Percentiles rank a stretch among this genome's conserved stretches.
Evolutionary conservation across 2,329 filamentous ascomycete genomes (phyloP).

Genomic region (Aspergillus pseudoglaucus): DNA sequence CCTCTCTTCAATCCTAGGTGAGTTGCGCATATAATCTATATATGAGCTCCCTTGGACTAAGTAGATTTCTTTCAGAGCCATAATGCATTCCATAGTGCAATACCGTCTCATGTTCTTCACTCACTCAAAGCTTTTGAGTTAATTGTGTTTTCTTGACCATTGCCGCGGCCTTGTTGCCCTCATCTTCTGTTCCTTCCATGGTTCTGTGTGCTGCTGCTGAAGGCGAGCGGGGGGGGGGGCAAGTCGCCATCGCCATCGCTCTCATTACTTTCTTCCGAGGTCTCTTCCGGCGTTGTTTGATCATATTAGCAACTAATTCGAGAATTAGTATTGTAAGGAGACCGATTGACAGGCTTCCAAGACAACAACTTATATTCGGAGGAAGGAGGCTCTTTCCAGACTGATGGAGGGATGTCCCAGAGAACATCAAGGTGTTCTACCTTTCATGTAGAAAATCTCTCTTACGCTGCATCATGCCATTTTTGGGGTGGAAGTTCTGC

Average conservation of each 20-base stretch:
- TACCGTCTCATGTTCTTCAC: conserved; percentile 9
- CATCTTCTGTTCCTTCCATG: too few species aligned
- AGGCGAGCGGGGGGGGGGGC: conserved; percentile 11
- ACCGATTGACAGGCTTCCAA: conserved; percentile 9
- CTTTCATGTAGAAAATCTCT: too few species aligned
- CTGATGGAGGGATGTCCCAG: too few species aligned
- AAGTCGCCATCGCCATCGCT: conserved; percentile 11
- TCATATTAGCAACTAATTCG: conserved; percentile 10
- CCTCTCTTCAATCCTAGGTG: not conserved
- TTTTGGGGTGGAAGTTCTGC: too few species aligned
- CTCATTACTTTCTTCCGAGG: conserved; percentile 11
- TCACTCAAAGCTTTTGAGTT: conserved; percentile 9
- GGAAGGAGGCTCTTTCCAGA: conserved; percentile 5
- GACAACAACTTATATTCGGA: conserved; percentile 17
- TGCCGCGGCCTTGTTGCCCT: conserved; percentile 14
- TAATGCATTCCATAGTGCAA: conserved; percentile 17
- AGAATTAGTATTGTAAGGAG: conserved; percentile 19
- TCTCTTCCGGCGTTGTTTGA: conserved; percentile 7
- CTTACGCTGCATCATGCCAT: too few species aligned
- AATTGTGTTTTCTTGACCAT: conserved; percentile 12
- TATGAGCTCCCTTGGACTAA: conserved; percentile 14
- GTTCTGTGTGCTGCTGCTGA: conserved; percentile 9
- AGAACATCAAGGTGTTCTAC: too few species aligned
- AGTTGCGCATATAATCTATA: not conserved
- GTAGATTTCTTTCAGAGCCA: conserved; percentile 23